Base-by-base conservation (phyloP, 1,139 yeast genomes). In the Arxiozyma telluris region DNA sequence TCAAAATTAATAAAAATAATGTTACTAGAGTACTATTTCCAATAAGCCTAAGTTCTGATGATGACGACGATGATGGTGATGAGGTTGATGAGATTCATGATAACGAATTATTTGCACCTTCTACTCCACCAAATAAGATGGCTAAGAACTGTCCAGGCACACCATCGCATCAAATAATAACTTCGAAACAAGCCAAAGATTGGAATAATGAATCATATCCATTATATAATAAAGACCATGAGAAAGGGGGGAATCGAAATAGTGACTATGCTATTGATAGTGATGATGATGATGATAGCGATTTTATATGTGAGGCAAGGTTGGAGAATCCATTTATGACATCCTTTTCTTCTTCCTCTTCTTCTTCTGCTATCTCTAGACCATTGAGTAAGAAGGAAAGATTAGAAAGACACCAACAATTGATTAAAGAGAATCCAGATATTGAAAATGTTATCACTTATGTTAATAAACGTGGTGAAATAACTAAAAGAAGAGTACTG, bases 111-210 rank as follows among this genome's bases (percentile, higher is more conserved):
- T 21, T 22, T 43, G 20, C 44, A 47, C 21, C 53, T 56, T n/a
- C 53, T 57, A 47, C 51, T 49, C 38, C 47, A 30, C 47, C 47
- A 45, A 45, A 25, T 30, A 45, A 45, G 20, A 9, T 17, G 7
- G 41, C 47, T 30, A 45, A 45, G 23, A 30, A 20, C 6, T 20
- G 18, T 18, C 65, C 67, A 1, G 63, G 64, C 4, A 66, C 70
- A 1, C 70, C 70, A 25, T 60, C 59, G 30, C 61, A 64, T 45
- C 61, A 58, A 50, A 54, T 65, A 7, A 61, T 64, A 9, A 59
- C 68, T n/a, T 57, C 54, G 46, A 59, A 61, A 42, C 57, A 59
- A 18, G 59, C 62, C 8, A 49, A 56, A 21, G 54, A 60, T 27
- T 64, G 66, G 66, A 51, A 59, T 46, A 61, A 61, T 47, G 51